Conservation (phyloP, 352 stramenopile species). For the Phytophthora palmivora region DNA sequence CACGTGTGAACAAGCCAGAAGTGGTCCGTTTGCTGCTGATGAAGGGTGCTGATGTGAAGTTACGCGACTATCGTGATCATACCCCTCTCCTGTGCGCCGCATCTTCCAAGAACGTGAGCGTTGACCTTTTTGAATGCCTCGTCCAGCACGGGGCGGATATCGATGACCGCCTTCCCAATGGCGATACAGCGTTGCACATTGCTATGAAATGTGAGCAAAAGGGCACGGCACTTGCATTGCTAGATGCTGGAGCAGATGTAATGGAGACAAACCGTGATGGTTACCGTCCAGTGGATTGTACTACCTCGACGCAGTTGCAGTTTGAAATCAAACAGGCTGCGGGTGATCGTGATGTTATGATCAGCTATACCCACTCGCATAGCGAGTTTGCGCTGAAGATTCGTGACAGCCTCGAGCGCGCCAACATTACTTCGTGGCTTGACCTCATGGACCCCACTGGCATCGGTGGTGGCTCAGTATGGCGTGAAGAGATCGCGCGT, state of each 20-base stretch:
- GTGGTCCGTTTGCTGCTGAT: conserved; percentile 61
- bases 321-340: conserved; percentile 85
- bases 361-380: conserved; percentile 89
- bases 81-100: conserved; percentile 74
- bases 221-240: conserved; percentile 62
- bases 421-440: conserved; percentile 81
- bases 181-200: conserved; percentile 65
- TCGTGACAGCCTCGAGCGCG: conserved; percentile 71
- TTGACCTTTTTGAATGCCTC: conserved; percentile 62
- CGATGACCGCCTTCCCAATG: conserved; percentile 69
- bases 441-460: conserved; percentile 84
- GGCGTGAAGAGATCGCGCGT: conserved; percentile 83
- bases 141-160: conserved; percentile 64
- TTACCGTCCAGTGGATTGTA: conserved; percentile 78
- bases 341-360: conserved; percentile 87
- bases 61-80: conserved; percentile 64
- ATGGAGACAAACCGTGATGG: conserved; percentile 76
- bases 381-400: conserved; percentile 76
- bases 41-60: conserved; percentile 57
- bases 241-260: conserved; percentile 62
- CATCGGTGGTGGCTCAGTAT: conserved; percentile 82
- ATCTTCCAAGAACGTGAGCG: conserved; percentile 56
- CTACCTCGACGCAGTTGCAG: conserved; percentile 81
- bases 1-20: conserved; percentile 56
- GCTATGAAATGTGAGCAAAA: conserved; percentile 78